These are phyloP conservation scores for Blastobotrys apis DNA, from an alignment of 1,139 yeast genomes.

Conservation along the genomic window DNA sequence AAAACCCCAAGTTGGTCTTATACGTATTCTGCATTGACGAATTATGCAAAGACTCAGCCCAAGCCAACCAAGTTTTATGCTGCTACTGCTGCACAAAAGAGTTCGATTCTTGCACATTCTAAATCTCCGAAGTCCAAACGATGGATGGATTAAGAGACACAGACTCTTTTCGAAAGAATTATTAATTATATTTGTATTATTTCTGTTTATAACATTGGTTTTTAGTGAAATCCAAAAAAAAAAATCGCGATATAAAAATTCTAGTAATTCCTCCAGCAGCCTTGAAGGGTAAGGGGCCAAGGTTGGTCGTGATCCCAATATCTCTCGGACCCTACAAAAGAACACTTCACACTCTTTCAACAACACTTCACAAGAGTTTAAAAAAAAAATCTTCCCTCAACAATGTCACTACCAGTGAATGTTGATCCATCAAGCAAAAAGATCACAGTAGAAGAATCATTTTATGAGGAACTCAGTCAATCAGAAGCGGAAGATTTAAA, in stretches of 20 bases:
- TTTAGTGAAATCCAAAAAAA: too few species aligned
- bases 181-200: constrained; percentile 1
- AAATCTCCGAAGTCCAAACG: constrained; percentile 6
- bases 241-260: too few species aligned
- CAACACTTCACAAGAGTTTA: too few species aligned
- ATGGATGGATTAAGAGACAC: constrained; percentile 2
- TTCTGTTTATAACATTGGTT: too few species aligned
- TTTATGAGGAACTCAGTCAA: constrained; percentile 16
- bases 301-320: too few species aligned
- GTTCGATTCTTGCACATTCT: constrained; percentile 10
- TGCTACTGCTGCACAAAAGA: constrained; percentile 20
- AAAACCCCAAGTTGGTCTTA: constrained; percentile 82
- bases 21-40: constrained; percentile 56
- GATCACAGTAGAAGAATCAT: constrained; percentile 31
- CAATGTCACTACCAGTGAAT: constrained; percentile 22
- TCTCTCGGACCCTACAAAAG: too few species aligned
- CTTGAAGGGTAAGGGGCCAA: too few species aligned
- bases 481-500: constrained; percentile 36
- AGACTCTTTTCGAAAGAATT: neutral
- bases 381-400: too few species aligned
- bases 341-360: too few species aligned
- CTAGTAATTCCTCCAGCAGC: too few species aligned
- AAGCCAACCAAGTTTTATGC: constrained; percentile 28
- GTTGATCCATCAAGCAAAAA: constrained; percentile 35
- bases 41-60: constrained; percentile 47